A percentile compares a stretch with the other conserved stretches of the same genome.
Conservation (phyloP, 306 rosid genomes). For the Cicer pinnatifidum region DNA sequence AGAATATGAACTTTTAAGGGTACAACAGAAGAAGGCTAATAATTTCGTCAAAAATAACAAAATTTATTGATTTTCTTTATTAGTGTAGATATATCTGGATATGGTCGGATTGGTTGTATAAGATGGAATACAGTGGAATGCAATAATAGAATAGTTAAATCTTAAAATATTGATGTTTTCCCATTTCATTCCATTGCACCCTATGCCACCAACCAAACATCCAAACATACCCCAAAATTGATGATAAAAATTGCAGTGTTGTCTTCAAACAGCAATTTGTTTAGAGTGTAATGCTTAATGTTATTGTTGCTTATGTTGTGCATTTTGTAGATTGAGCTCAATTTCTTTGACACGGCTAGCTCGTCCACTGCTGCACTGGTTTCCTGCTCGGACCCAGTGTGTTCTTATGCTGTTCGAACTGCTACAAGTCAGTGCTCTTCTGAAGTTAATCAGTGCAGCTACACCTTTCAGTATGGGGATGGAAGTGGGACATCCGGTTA, state of each 20-base stretch:
- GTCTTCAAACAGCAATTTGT: no score
- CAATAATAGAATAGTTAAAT: no score
- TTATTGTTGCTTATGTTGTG: slow-evolving; percentile 38
- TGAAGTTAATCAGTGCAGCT: slow-evolving; percentile 80
- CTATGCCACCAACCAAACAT: no score
- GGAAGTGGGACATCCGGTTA: slow-evolving; percentile 93
- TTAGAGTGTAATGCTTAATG: slow-evolving; percentile 28
- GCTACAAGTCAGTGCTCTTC: slow-evolving; percentile 68
- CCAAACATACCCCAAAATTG: no score
- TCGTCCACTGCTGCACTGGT: slow-evolving; percentile 72
- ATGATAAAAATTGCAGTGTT: no score
- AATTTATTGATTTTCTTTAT: background rate
- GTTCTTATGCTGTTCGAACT: slow-evolving; percentile 65
- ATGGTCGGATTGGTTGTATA: no score
- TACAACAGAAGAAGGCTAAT: background rate
- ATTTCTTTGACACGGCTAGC: slow-evolving; percentile 74
- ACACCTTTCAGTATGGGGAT: slow-evolving; percentile 85
- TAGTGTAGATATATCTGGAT: background rate
- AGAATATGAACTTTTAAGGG: background rate
- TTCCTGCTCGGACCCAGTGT: slow-evolving; percentile 78
- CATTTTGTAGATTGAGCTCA: slow-evolving; percentile 75
- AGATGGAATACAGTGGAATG: no score
- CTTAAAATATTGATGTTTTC: no score
- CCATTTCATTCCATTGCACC: no score
- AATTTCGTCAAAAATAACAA: background rate